Evolutionary conservation across 1,139 yeast species (phyloP).

Genomic region (Pichia sp.): DNA sequence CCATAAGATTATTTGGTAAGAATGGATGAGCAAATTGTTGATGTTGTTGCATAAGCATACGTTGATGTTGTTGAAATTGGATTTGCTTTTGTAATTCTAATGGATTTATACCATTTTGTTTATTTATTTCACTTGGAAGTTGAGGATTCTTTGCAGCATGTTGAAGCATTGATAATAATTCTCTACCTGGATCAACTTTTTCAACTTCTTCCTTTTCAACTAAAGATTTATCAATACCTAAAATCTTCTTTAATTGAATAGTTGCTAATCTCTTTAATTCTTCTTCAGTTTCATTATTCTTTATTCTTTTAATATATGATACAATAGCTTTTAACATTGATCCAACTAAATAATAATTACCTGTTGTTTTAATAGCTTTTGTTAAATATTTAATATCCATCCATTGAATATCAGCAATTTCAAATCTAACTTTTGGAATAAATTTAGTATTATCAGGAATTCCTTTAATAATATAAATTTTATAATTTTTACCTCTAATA

Average conservation of each 20-base stretch:
- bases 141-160: conserved; percentile 34
- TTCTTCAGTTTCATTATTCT: conserved; percentile 42
- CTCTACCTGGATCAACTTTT: conserved; percentile 66
- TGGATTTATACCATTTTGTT: background rate
- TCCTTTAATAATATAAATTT: conserved; percentile 70
- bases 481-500: conserved; percentile 75
- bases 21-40: conserved; percentile 11
- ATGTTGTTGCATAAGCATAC: conserved; percentile 12
- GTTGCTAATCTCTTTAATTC: conserved; percentile 54
- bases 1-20: conserved; percentile 15
- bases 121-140: conserved; percentile 1
- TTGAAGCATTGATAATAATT: conserved; percentile 58
- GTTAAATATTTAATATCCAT: conserved; percentile 40
- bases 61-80: conserved; percentile 12
- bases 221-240: conserved; percentile 45
- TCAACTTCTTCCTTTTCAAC: conserved; percentile 20
- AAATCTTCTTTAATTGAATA: conserved; percentile 51
- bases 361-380: conserved; percentile 31
- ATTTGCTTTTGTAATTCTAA: background rate
- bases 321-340: conserved; percentile 57
- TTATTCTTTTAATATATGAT: conserved; percentile 41
- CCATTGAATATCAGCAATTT: conserved; percentile 71
- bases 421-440: conserved; percentile 79
- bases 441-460: conserved; percentile 74
- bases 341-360: conserved; percentile 50